Base-by-base conservation (phyloP, 805 yeast genomes). In the Suhomyces sp. region DNA sequence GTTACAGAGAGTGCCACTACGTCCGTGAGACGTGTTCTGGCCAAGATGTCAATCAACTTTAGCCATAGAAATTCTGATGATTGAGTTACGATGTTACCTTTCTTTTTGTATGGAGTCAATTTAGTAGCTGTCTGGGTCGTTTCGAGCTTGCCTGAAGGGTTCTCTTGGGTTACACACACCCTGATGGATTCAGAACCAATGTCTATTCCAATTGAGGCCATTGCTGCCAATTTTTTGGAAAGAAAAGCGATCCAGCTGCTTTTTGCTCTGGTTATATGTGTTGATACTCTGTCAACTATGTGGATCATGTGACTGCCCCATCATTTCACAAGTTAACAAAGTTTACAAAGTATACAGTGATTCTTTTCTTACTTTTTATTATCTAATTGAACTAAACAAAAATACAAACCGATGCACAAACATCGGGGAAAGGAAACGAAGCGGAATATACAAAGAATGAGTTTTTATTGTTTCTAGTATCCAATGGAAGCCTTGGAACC, bases 121-220 rank as follows among this genome's bases (percentile, higher is more conserved):
- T n/a, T n/a, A n/a, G n/a, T n/a, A n/a, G n/a, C n/a, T 18, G 21
- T 47, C 38, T 30, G 50, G 43, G 7, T 58, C 28, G n/a, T n/a
- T n/a, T n/a, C n/a, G n/a, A n/a, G n/a, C n/a, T n/a, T n/a, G n/a
- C n/a, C n/a, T n/a, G n/a, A n/a, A n/a, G n/a, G n/a, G n/a, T n/a
- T n/a, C n/a, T n/a, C n/a, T n/a, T n/a, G n/a, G n/a, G n/a, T n/a
- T n/a, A n/a, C n/a, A n/a, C n/a, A 72, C 3, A 68, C 58, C 25
- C 81, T 51, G 3, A 74, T 75, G 0, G 74, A 63, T 3, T 71
- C 66, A 1, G 81, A 69, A 1, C 81, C 81, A 3, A 75, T 54
- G 48, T 76, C 81, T 10, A 74, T 59, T 0, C 80, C 80, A 13
- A 68, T 19, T 7, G 33, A 11, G 14, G 30, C 12, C 31, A 29